Percentiles rank a stretch among this genome's conserved stretches.
Evolutionary conservation across 192 early-diverging fungal species (phyloP).

Genomic region (Rhizoclosmatium globosum): DNA sequence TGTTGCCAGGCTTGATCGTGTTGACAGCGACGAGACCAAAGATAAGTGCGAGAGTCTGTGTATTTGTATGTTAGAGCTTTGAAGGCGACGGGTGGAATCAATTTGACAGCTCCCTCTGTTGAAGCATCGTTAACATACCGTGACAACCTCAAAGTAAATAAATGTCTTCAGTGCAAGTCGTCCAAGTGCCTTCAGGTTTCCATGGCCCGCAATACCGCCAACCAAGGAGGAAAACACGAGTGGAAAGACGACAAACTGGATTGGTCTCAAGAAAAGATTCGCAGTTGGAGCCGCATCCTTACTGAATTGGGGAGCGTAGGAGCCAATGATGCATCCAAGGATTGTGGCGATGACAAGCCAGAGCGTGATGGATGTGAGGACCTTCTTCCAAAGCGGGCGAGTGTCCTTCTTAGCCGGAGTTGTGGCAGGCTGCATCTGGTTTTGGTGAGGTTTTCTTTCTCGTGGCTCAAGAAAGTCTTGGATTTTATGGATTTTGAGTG

Average conservation of each 20-base stretch:
- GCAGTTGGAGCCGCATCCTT: slow-evolving; percentile 43
- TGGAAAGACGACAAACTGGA: slow-evolving; percentile 60
- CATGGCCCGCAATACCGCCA: slow-evolving; percentile 77
- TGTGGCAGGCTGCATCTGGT: too few relatives aligned
- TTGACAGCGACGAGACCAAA: slow-evolving; percentile 73
- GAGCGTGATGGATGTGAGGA: slow-evolving; percentile 27
- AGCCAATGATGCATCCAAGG: slow-evolving; percentile 16
- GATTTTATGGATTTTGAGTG: too few relatives aligned
- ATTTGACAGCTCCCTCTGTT: too few relatives aligned
- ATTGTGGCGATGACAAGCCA: neutral
- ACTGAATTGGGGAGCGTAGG: slow-evolving; percentile 39
- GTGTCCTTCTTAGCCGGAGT: too few relatives aligned
- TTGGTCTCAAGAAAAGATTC: slow-evolving; percentile 48
- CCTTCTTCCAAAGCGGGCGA: slow-evolving; percentile 4
- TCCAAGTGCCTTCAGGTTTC: slow-evolving; percentile 69
- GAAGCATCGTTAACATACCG: slow-evolving; percentile 32
- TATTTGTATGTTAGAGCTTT: neutral
- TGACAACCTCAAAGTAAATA: slow-evolving; percentile 68
- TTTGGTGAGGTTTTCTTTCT: too few relatives aligned
- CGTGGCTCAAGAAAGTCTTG: too few relatives aligned
- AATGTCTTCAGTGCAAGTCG: slow-evolving; percentile 73
- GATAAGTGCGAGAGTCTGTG: slow-evolving; percentile 59
- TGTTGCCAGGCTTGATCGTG: slow-evolving; percentile 69
- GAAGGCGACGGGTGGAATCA: too few relatives aligned
- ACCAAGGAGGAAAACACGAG: slow-evolving; percentile 78